Base-by-base conservation (phyloP, 1,284 basidiomycete genomes). In the Rugosomyces carneus region DNA sequence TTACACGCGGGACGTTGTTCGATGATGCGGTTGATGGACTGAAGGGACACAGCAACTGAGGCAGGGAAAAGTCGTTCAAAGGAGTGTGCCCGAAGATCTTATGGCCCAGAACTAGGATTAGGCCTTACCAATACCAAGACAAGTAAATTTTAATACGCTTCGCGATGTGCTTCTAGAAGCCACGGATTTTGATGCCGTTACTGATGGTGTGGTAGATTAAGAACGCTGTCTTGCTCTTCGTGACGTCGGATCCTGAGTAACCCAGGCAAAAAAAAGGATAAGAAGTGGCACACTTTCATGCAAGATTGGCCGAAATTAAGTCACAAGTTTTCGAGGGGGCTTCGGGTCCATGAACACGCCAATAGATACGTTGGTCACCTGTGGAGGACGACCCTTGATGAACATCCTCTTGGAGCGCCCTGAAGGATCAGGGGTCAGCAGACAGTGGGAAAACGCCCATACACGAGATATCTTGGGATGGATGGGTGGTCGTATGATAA, bases 181-280 rank as follows among this genome's bases (percentile, higher is more conserved):
- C 45, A 46, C 11, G 31, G n/a, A 21, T 40, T 41, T 34, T 46
- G 45, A 46, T 46, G 35, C 20, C 21, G 19, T 10, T 34, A 23
- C 32, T 40, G 45, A 46, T 46, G 26, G n/a, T n/a, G 24, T 32
- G 29, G 36, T 20, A 38, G 18, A 7, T 16, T 15, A 15, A 15
- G 31, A n/a, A 29, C 31, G 26, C 34, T 19, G n/a, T 21, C 19
- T 42, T 32, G 26, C 35, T 19, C 21, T 42, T 24, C 16, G 27
- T 24, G 7, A 13, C n/a, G 7, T 34, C 31, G 31, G n/a, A 34
- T 4, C n/a, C 13, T 34, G 13, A 29, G 24, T 26, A 31, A 31
- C 15, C 4, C 7, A 34, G 9, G 31, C 31, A 13, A n/a, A 15
- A 29, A 29, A 4, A 29, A 29, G 11, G 27, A 3, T 16, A 34